Evolutionary conservation across 495 filamentous ascomycete species (phyloP).

Genomic region (Achaetomiella virescens): DNA sequence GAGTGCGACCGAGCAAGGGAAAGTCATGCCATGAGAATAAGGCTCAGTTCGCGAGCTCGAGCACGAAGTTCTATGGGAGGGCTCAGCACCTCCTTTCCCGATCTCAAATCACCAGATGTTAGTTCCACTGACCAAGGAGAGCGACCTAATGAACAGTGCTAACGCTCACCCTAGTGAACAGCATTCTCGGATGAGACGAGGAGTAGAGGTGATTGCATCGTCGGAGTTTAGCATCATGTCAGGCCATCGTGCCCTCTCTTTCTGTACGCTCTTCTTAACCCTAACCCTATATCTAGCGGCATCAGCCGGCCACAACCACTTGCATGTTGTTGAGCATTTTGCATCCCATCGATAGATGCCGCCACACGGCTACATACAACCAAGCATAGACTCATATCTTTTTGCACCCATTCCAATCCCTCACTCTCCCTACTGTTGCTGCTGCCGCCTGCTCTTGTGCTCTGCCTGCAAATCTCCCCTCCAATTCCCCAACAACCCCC

Average conservation of each 20-base stretch:
- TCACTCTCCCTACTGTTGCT: not conserved
- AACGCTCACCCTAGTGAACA: too few species aligned
- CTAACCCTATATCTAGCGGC: not conserved
- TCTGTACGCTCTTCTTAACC: not conserved
- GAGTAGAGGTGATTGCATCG: not conserved
- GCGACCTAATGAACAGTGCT: too few species aligned
- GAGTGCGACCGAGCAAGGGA: too few species aligned
- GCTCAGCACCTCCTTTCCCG: too few species aligned
- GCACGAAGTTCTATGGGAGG: too few species aligned
- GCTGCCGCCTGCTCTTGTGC: not conserved
- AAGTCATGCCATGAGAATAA: too few species aligned
- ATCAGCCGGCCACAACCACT: not conserved
- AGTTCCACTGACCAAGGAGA: too few species aligned
- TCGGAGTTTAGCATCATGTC: constrained; percentile 1
- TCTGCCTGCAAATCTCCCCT: constrained; percentile 18
- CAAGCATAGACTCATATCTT: not conserved
- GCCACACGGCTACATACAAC: not conserved
- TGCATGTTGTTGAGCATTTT: constrained; percentile 1
- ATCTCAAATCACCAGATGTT: too few species aligned
- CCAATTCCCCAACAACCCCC: constrained; percentile 29
- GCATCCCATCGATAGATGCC: not conserved
- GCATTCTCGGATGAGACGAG: not conserved
- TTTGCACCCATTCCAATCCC: not conserved
- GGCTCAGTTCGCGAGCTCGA: too few species aligned
- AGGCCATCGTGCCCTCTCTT: not conserved